Evolutionary conservation across 441 rosid species (phyloP).

Genomic region (Pelargonium exstipulatum): DNA sequence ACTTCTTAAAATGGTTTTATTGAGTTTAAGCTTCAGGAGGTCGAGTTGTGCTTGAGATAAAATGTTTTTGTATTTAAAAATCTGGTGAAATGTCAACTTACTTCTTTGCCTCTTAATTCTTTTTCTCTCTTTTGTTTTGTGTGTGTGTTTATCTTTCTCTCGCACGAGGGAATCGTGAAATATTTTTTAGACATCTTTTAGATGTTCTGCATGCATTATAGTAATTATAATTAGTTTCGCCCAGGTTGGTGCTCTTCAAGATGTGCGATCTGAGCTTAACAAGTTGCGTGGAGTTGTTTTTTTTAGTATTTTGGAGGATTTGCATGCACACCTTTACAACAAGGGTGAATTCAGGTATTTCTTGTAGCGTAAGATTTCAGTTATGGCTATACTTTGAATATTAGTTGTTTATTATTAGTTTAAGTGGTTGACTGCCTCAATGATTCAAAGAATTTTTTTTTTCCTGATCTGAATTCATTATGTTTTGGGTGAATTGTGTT

Average conservation of each 20-base stretch:
- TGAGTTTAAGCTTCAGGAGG: background rate
- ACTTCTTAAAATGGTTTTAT: background rate
- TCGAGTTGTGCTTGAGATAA: background rate
- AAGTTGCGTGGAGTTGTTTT: conserved; percentile 83
- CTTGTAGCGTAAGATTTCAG: conserved; percentile 4
- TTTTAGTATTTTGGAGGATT: conserved; percentile 83
- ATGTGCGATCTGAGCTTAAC: conserved; percentile 88
- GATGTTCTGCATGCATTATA: conserved; percentile 12
- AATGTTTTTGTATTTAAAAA: background rate
- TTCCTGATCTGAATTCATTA: background rate
- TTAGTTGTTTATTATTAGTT: background rate
- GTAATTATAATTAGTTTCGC: conserved; percentile 16
- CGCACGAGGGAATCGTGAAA: background rate
- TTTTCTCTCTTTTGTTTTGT: background rate
- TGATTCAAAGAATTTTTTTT: background rate
- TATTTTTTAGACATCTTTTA: conserved; percentile 2
- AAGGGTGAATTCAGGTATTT: conserved; percentile 89
- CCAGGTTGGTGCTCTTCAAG: conserved; percentile 99
- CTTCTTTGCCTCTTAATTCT: background rate
- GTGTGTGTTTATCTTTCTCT: background rate
- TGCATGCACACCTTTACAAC: conserved; percentile 94
- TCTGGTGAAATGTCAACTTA: background rate
- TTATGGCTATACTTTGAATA: background rate
- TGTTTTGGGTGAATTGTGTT: background rate
- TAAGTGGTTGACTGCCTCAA: background rate